Evolutionary conservation across 352 stramenopile genomes (phyloP).

Genomic region (Phytophthora pinifolia): DNA sequence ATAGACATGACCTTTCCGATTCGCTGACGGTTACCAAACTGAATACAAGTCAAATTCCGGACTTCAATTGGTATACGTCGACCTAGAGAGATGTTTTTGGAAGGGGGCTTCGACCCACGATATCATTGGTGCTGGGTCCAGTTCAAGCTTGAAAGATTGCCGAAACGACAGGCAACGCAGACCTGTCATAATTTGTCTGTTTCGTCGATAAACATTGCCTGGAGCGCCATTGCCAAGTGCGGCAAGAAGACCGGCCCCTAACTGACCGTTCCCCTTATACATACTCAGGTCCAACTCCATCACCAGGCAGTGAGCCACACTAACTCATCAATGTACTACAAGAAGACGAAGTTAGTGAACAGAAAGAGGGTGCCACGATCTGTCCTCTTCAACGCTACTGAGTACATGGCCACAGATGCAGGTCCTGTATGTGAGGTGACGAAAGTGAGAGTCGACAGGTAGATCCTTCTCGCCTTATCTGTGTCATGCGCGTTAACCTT

Average conservation of each 20-base stretch:
- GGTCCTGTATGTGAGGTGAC: too few relatives aligned
- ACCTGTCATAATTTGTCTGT: background rate
- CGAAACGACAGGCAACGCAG: background rate
- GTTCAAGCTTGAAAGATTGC: constrained; percentile 3
- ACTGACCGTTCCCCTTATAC: constrained; percentile 5
- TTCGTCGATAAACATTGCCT: background rate
- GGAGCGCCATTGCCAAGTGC: background rate
- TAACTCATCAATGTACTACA: too few relatives aligned
- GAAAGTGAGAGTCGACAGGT: too few relatives aligned
- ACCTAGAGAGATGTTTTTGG: constrained; percentile 1
- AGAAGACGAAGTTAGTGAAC: too few relatives aligned
- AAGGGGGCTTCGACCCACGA: background rate
- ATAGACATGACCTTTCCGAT: background rate
- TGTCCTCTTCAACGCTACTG: too few relatives aligned
- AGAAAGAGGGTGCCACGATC: too few relatives aligned
- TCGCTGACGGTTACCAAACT: background rate
- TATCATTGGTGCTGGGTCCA: background rate
- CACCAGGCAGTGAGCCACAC: too few relatives aligned
- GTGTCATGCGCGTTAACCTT: too few relatives aligned
- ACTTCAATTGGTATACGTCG: too few relatives aligned
- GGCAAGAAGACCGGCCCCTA: constrained; percentile 1
- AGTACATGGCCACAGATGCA: too few relatives aligned
- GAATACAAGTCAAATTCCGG: constrained; percentile 2
- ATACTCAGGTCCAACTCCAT: too few relatives aligned
- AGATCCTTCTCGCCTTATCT: too few relatives aligned